These are phyloP conservation scores for Phytophthora aleatoria DNA, from an alignment of 352 stramenopile species.

Conservation along the genomic window DNA sequence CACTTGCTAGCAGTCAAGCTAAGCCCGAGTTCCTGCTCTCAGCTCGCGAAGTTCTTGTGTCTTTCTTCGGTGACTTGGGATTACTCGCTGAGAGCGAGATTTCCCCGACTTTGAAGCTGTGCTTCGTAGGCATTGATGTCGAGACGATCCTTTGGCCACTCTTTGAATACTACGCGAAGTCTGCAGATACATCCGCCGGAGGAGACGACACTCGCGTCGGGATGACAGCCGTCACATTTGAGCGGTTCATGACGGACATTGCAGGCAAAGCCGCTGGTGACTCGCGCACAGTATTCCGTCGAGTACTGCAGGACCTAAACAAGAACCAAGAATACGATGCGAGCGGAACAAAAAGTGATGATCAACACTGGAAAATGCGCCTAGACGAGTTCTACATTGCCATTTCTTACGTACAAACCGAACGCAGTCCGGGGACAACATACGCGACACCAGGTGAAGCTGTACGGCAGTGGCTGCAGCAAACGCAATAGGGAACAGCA, in stretches of 20 bases:
- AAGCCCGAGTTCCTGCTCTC: conserved; percentile 47
- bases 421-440: conserved; percentile 33
- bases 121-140: conserved; percentile 69
- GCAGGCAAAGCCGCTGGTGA: conserved; percentile 34
- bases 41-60: conserved; percentile 64
- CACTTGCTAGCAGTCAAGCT: conserved; percentile 24
- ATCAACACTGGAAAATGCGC: conserved; percentile 41
- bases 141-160: conserved; percentile 79
- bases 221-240: conserved; percentile 58
- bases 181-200: conserved; percentile 10
- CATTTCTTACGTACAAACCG: conserved; percentile 60
- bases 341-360: conserved; percentile 14
- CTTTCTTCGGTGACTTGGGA: conserved; percentile 70
- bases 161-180: conserved; percentile 75
- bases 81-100: conserved; percentile 55
- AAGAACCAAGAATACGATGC: conserved; percentile 8
- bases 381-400: conserved; percentile 80
- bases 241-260: conserved; percentile 76
- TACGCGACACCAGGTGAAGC: conserved; percentile 61
- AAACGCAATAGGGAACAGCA: conserved; percentile 54
- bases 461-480: conserved; percentile 73
- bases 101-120: conserved; percentile 42
- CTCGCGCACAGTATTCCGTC: conserved; percentile 48
- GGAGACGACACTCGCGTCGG: conserved; percentile 42
- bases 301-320: conserved; percentile 45